phyloP scores from a whole-genome alignment of 2,329 filamentous ascomycete species.

The Boeremia exigua region DNA sequence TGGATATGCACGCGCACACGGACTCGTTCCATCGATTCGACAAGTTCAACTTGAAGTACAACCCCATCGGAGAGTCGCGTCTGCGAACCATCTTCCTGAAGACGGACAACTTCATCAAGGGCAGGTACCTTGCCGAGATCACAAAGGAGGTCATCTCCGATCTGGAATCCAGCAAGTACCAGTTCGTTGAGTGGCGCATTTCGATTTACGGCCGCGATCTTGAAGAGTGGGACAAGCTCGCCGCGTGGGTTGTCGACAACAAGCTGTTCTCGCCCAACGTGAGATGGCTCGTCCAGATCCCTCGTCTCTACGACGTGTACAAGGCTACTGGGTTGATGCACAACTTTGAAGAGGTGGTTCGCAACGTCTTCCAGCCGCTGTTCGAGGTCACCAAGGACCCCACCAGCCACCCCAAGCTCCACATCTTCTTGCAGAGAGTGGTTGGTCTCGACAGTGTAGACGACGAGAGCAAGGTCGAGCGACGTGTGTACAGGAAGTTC shows the following conservation, averaged over 20 bases:
- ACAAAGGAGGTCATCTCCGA: constrained; percentile 98
- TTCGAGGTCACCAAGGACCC: constrained; percentile 95
- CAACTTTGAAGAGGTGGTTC: constrained; percentile 87
- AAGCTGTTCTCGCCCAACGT: constrained; percentile 98
- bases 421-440: constrained; percentile 92
- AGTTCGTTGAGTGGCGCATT: constrained; percentile 99
- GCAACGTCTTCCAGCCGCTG: constrained; percentile 89
- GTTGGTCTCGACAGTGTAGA: constrained; percentile 98
- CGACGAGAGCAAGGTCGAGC: constrained; percentile 95
- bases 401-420: constrained; percentile 84
- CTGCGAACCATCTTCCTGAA: constrained; percentile 98
- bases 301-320: constrained; percentile 93
- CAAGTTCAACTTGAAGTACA: constrained; percentile 99
- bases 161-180: constrained; percentile 97
- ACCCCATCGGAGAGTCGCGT: constrained; percentile 93
- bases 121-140: constrained; percentile 94
- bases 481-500: constrained; percentile 93
- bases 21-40: constrained; percentile 99
- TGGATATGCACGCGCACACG: constrained; percentile 98
- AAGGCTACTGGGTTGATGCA: constrained; percentile 87
- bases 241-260: constrained; percentile 96
- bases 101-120: constrained; percentile 97
- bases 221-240: constrained; percentile 97
- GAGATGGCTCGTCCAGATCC: constrained; percentile 94
- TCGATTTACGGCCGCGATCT: constrained; percentile 93